Base-by-base conservation (phyloP, 768 basidiomycete genomes). In the Mycena crocata region DNA sequence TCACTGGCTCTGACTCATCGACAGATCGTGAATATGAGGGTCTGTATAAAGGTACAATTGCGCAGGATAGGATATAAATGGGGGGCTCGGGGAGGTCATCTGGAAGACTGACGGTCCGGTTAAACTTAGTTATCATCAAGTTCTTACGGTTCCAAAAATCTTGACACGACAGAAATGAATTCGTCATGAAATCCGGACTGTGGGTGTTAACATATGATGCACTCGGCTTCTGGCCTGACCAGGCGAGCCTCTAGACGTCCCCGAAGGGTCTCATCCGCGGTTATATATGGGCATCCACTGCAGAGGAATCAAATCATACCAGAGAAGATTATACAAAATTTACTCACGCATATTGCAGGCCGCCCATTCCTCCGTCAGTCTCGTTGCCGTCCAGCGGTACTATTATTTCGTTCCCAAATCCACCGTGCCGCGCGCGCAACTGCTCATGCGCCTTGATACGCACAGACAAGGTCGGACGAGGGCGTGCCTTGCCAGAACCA, bases 311-410 rank as follows among this genome's bases (percentile, higher is more conserved):
- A 45, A 34, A 5, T 30, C 19, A 17, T 23, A 12, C 10, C 3
- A 31, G 28, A 23, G 15, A 2, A 21, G 24, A 26, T 67, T n/a
- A 5, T 5, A 21, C 14, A 39, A 23, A 42, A 19, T 32, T 7
- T 1, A 79, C 83, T 72, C 48, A 85, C 84, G 79, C 79, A 52
- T 81, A 82, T 35, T 80, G 75, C 30, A 85, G 64, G 12, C 70
- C 68, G 5, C 71, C 82, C 72, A 58, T 67, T 57, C 62, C 71
- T 61, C 28, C 76, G 46, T 61, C 73, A 35, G 45, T 51, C 31
- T 64, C 64, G 9, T 44, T 28, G 7, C 64, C 64, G 49, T 74
- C 73, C 24, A 82, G 71, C 0, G 75, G 71, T 5, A 77, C 77
- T 23, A 74, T 55, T 46, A 84, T 76, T 13, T 66, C 72, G 14